Evolutionary conservation across 768 basidiomycete species (phyloP), one percentile per base, ranked within the genome.

Genomic region (Trametes coccinea): DNA sequence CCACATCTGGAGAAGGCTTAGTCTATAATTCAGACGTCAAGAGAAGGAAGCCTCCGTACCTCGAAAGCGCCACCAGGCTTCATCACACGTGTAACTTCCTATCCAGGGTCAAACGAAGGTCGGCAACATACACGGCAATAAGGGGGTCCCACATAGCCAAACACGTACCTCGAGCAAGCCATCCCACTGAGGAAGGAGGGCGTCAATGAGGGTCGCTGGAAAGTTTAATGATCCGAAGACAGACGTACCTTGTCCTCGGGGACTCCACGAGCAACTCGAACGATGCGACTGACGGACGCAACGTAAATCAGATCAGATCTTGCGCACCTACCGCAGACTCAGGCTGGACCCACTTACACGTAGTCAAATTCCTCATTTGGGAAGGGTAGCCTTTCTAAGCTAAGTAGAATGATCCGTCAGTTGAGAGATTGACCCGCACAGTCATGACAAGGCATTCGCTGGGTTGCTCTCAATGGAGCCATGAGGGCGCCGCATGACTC

Each of bases 1-100:
- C 51, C 89, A 76, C 73, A 90, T 79, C 86, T 88, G 17, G 30
- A 49, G 1, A 49, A 16, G 29, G 10, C 29, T 29, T 14, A 13
- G 30, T 13, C 29, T 49, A 14, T 8, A 10, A 7, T 49, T 8
- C 11, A 49, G n/a, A 31, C 30, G 8, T 27, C 14, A 49, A 10
- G 30, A 34, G 33, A 27, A 52, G 40, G 48, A 53, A 27, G 47
- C 59, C 54, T 22, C 68, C 73, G 45, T 65, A 85, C 87, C 76
- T 90, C 88, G 57, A 91, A 81, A 5, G 85, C 83, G n/a, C 79
- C 88, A 40, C 88, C 88, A 10, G 87, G 82, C 71, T 86, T 89
- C 83, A 91, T 83, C 0, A 92, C 85, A 17, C 90, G 81, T 13
- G 77, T 73, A 17, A 90, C 81, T 70, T 90, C 89, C 71, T 77